phyloP scores from a whole-genome alignment of 1,139 yeast species.

The Geotrichum carabidarum region DNA sequence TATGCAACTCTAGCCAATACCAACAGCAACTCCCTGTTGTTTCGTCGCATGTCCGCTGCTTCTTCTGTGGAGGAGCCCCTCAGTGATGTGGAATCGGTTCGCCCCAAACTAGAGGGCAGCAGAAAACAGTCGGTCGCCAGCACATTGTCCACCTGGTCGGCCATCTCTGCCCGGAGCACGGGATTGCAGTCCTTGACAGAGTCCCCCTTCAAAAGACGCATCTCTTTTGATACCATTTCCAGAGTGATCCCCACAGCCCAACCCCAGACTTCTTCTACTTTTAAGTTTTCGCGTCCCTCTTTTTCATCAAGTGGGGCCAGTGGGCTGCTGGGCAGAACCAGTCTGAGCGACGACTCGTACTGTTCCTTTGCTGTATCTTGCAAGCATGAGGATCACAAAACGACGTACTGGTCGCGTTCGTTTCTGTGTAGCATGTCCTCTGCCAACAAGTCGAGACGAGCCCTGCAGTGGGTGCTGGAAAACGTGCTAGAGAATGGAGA shows the following conservation, averaged over 20 bases:
- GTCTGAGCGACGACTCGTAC: slow-evolving; percentile 4
- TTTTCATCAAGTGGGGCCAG: neutral
- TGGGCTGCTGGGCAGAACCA: too few species aligned
- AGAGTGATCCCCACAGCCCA: neutral
- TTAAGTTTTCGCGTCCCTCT: slow-evolving; percentile 9
- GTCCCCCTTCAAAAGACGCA: slow-evolving; percentile 25
- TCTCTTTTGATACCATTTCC: slow-evolving; percentile 30
- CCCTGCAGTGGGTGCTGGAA: slow-evolving; percentile 28
- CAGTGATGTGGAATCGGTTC: neutral
- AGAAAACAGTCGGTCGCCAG: neutral
- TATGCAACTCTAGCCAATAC: slow-evolving; percentile 14
- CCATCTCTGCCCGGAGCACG: neutral
- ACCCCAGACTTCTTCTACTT: neutral
- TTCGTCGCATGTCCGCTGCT: slow-evolving; percentile 9
- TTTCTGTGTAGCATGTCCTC: slow-evolving; percentile 22
- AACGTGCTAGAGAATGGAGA: slow-evolving; percentile 30
- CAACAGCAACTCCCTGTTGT: slow-evolving; percentile 10
- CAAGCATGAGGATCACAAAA: slow-evolving; percentile 25
- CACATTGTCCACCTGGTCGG: neutral
- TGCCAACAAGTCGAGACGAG: slow-evolving; percentile 19
- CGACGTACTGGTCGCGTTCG: slow-evolving; percentile 26
- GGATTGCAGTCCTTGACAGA: neutral
- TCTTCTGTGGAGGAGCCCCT: neutral
- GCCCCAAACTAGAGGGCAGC: neutral
- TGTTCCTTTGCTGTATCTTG: slow-evolving; percentile 30